These are phyloP conservation scores for Cytospora schulzeri DNA, from an alignment of 2,329 filamentous ascomycete genomes.

Conservation along the genomic window DNA sequence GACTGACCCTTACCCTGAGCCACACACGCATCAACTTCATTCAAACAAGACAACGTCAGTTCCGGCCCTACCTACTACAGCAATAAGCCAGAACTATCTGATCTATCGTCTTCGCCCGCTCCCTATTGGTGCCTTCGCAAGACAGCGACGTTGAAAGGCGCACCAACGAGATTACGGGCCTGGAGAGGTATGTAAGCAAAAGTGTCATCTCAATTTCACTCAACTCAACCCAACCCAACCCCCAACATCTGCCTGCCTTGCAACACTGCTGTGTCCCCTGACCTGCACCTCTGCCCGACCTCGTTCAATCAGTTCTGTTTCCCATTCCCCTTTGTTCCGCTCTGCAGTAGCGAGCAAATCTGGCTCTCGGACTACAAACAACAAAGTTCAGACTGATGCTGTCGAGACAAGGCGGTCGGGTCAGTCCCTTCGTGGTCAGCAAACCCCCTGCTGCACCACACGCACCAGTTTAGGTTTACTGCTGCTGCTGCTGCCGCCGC, in stretches of 20 bases:
- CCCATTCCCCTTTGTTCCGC: not conserved
- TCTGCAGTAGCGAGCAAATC: conserved; percentile 8
- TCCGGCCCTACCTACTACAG: not conserved
- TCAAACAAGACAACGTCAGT: conserved; percentile 5
- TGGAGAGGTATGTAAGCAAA: conserved; percentile 20
- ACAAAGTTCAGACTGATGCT: conserved; percentile 3
- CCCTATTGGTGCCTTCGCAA: conserved; percentile 3
- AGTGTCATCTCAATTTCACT: conserved; percentile 3
- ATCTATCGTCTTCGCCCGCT: not conserved
- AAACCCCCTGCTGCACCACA: conserved; percentile 11
- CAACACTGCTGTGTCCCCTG: conserved; percentile 14
- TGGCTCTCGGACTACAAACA: not conserved
- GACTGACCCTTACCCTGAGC: not conserved
- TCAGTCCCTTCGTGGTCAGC: conserved; percentile 1
- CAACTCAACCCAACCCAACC: not conserved
- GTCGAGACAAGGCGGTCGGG: conserved; percentile 2
- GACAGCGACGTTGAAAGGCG: conserved; percentile 5
- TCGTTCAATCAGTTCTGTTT: not conserved
- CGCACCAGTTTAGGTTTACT: conserved; percentile 10
- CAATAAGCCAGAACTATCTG: not conserved
- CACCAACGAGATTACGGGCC: conserved; percentile 10
- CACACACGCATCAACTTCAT: not conserved
- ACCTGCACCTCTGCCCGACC: conserved; percentile 7
- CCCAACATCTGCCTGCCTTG: conserved; percentile 3
- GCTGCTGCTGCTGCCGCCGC: conserved; percentile 9